phyloP scores from a whole-genome alignment of 2,329 filamentous ascomycete genomes.

The Knufia fluminis region DNA sequence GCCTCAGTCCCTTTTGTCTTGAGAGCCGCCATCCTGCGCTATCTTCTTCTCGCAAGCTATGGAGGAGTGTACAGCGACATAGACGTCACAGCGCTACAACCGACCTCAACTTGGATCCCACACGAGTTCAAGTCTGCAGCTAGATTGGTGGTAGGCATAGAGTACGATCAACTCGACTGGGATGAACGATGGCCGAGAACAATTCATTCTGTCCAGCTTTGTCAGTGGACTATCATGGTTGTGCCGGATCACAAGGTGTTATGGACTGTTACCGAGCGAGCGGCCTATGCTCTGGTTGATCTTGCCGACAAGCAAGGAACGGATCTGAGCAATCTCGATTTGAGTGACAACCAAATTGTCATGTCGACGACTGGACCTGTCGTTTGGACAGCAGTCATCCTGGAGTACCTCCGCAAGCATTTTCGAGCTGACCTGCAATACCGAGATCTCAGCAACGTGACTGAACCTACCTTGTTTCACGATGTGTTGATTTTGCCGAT shows the following conservation, averaged over 20 bases:
- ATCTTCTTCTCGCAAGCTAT: slow-evolving; percentile 67
- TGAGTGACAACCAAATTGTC: not conserved
- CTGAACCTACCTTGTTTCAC: slow-evolving; percentile 21
- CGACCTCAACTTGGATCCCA: not conserved
- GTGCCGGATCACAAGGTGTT: slow-evolving; percentile 37
- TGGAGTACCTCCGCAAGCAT: not conserved
- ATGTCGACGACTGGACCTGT: not conserved
- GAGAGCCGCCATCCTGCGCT: slow-evolving; percentile 67
- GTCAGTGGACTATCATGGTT: slow-evolving; percentile 81
- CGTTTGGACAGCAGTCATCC: not conserved
- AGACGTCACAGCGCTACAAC: slow-evolving; percentile 35
- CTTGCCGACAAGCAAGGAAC: not conserved
- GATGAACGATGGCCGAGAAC: slow-evolving; percentile 88
- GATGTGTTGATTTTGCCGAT: slow-evolving; percentile 25
- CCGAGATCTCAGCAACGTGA: slow-evolving; percentile 20
- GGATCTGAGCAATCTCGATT: not conserved
- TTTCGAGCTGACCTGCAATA: not conserved
- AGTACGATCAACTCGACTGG: slow-evolving; percentile 76
- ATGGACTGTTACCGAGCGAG: not conserved
- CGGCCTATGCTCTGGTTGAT: not conserved
- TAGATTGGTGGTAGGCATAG: slow-evolving; percentile 83
- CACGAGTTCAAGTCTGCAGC: not conserved
- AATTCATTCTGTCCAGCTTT: slow-evolving; percentile 74
- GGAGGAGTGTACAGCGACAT: slow-evolving; percentile 75
- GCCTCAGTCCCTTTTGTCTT: slow-evolving; percentile 66